phyloP scores from a whole-genome alignment of 2,329 filamentous ascomycete species.

The Lachnellula willkommii region DNA sequence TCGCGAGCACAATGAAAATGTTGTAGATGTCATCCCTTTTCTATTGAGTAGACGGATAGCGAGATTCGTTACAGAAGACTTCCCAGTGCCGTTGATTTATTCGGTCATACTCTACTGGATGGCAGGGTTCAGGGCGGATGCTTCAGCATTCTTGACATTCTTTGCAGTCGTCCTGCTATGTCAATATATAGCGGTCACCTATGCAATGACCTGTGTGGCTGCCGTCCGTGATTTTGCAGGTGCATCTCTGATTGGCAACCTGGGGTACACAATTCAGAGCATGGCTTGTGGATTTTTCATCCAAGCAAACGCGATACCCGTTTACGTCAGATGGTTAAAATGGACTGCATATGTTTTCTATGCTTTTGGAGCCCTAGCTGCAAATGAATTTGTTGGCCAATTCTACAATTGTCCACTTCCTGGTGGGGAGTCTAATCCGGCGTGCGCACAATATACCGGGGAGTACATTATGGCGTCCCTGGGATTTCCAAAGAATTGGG shows the following conservation, averaged over 20 bases:
- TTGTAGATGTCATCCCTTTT: conserved; percentile 64
- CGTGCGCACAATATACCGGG: conserved; percentile 64
- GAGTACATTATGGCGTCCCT: conserved; percentile 63
- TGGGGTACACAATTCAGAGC: conserved; percentile 67
- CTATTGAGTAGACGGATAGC: conserved; percentile 65
- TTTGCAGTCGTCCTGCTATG: conserved; percentile 62
- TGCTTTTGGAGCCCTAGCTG: conserved; percentile 62
- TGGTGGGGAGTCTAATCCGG: conserved; percentile 57
- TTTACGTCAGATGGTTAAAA: conserved; percentile 76
- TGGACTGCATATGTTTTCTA: conserved; percentile 64
- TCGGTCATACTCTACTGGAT: conserved; percentile 73
- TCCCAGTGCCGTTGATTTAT: conserved; percentile 67
- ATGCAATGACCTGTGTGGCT: conserved; percentile 63
- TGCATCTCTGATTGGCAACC: conserved; percentile 66
- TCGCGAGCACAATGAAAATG: conserved; percentile 67
- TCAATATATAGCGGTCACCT: conserved; percentile 69
- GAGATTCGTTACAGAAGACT: conserved; percentile 63
- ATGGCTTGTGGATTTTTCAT: conserved; percentile 75
- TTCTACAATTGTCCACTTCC: conserved; percentile 68
- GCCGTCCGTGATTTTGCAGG: conserved; percentile 62
- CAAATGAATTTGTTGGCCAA: conserved; percentile 66
- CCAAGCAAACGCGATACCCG: conserved; percentile 64
- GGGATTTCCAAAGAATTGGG: conserved; percentile 63
- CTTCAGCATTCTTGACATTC: conserved; percentile 64
- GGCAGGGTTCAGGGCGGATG: conserved; percentile 63